phyloP scores from a whole-genome alignment of 176 grass and related monocot genomes.

The Saccharum spontaneum region DNA sequence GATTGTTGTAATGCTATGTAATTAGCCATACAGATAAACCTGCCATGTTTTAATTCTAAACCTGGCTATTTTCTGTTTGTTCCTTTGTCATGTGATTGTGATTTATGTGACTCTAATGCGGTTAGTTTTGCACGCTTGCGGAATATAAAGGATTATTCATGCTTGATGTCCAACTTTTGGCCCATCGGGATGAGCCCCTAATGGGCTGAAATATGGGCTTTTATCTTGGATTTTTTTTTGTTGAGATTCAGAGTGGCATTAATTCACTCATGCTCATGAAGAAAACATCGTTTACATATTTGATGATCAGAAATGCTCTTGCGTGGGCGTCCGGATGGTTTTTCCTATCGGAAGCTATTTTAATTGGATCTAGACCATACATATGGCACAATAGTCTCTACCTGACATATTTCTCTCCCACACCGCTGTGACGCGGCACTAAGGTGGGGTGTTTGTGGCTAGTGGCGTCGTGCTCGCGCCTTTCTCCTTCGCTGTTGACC shows the following conservation, averaged over 20 bases:
- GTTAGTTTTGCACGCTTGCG: background rate
- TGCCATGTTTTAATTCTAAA: background rate
- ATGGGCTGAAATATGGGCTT: background rate
- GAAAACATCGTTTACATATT: too few species aligned
- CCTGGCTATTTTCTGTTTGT: background rate
- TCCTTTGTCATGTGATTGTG: background rate
- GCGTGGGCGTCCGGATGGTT: too few species aligned
- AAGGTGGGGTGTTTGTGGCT: too few species aligned
- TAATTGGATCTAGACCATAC: too few species aligned
- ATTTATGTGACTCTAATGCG: background rate
- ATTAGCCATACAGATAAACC: conserved; percentile 13
- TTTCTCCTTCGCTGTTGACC: too few species aligned
- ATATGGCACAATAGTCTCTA: too few species aligned
- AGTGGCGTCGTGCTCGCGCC: too few species aligned
- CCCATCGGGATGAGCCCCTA: background rate
- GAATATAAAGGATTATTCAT: background rate
- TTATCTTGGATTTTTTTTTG: too few species aligned
- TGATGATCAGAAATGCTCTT: background rate
- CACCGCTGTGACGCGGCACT: too few species aligned
- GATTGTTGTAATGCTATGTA: conserved; percentile 35
- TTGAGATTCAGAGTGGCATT: background rate
- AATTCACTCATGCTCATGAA: background rate
- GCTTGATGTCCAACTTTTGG: background rate
- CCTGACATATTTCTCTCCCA: too few species aligned
- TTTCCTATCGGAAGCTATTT: too few species aligned